Conservation (phyloP, 2,329 filamentous ascomycete species). For the Talaromyces atroroseus region DNA sequence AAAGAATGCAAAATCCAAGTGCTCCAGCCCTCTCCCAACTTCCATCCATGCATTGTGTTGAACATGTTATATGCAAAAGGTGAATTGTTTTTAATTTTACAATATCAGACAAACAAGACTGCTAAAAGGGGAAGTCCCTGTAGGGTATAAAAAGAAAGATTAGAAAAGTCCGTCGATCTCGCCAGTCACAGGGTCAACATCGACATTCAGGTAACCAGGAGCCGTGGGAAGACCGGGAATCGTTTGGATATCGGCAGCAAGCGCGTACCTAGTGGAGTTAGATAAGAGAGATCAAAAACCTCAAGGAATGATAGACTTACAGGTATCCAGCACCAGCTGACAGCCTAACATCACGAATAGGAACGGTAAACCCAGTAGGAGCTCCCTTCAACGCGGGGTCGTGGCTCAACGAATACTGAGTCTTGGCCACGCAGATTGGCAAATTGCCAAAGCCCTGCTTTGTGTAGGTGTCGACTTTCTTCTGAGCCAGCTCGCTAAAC, state of each 20-base stretch:
- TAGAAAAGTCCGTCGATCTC: slow-evolving; percentile 89
- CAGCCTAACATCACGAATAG: slow-evolving; percentile 88
- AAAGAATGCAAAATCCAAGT: not conserved
- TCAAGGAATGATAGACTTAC: slow-evolving; percentile 44
- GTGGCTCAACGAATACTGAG: slow-evolving; percentile 92
- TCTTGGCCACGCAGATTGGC: slow-evolving; percentile 96
- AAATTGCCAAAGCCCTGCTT: slow-evolving; percentile 87
- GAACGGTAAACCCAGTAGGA: slow-evolving; percentile 87
- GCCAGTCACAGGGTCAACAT: slow-evolving; percentile 73
- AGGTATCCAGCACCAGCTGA: slow-evolving; percentile 91
- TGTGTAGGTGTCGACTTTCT: slow-evolving; percentile 93
- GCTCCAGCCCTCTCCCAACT: not conserved
- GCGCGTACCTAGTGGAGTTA: slow-evolving; percentile 62
- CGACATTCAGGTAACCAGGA: slow-evolving; percentile 91
- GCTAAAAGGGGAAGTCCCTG: not conserved
- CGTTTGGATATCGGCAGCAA: slow-evolving; percentile 96
- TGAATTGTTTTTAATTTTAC: slow-evolving; percentile 7
- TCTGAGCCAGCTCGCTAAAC: slow-evolving; percentile 88
- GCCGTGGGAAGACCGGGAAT: slow-evolving; percentile 94
- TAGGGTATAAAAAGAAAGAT: not conserved
- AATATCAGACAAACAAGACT: not conserved
- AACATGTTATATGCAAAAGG: slow-evolving; percentile 11
- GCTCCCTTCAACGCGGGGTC: slow-evolving; percentile 92
- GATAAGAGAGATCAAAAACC: slow-evolving; percentile 1
- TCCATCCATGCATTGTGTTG: slow-evolving; percentile 13